A percentile compares a stretch with the other conserved stretches of the same genome.
phyloP scores from a whole-genome alignment of 2,329 filamentous ascomycete species.

The Orbilia brochopaga region DNA sequence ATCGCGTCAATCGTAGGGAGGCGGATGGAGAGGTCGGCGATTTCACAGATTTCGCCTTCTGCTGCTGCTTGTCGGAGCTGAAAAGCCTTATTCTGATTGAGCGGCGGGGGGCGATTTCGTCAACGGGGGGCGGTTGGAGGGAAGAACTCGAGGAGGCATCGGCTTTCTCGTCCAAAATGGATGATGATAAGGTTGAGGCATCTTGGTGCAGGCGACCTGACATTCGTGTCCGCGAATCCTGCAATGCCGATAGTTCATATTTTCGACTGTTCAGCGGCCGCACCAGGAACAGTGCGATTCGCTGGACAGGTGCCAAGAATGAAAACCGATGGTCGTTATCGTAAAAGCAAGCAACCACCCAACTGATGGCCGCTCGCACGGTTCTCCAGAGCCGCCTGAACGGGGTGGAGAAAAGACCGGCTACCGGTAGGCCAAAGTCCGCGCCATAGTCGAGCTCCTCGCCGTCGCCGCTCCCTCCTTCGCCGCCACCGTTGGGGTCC shows the following conservation, averaged over 20 bases:
- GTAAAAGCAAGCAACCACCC: slow-evolving; percentile 81
- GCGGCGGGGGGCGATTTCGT: slow-evolving; percentile 71
- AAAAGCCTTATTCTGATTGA: slow-evolving; percentile 91
- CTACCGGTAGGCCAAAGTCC: slow-evolving; percentile 15
- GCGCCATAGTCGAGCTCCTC: background rate
- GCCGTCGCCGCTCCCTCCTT: slow-evolving; percentile 47
- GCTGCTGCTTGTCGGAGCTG: slow-evolving; percentile 72
- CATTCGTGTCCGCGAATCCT: slow-evolving; percentile 11
- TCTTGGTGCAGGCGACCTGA: slow-evolving; percentile 15
- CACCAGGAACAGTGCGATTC: slow-evolving; percentile 66
- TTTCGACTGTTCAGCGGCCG: slow-evolving; percentile 56
- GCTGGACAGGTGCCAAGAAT: slow-evolving; percentile 70
- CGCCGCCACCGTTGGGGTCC: slow-evolving; percentile 55
- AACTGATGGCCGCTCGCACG: slow-evolving; percentile 61
- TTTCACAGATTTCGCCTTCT: slow-evolving; percentile 82
- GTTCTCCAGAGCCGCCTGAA: slow-evolving; percentile 42
- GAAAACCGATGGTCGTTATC: slow-evolving; percentile 80
- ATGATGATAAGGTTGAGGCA: slow-evolving; percentile 54
- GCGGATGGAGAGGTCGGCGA: slow-evolving; percentile 85
- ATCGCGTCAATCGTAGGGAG: slow-evolving; percentile 75
- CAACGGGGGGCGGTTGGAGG: slow-evolving; percentile 25
- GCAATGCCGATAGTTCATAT: slow-evolving; percentile 30
- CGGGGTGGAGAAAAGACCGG: slow-evolving; percentile 12
- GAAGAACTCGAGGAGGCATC: slow-evolving; percentile 20
- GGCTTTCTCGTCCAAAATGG: slow-evolving; percentile 39